These are phyloP conservation scores for Phlyctochytrium planicorne DNA, from an alignment of 192 early-diverging fungal species.

Conservation along the genomic window DNA sequence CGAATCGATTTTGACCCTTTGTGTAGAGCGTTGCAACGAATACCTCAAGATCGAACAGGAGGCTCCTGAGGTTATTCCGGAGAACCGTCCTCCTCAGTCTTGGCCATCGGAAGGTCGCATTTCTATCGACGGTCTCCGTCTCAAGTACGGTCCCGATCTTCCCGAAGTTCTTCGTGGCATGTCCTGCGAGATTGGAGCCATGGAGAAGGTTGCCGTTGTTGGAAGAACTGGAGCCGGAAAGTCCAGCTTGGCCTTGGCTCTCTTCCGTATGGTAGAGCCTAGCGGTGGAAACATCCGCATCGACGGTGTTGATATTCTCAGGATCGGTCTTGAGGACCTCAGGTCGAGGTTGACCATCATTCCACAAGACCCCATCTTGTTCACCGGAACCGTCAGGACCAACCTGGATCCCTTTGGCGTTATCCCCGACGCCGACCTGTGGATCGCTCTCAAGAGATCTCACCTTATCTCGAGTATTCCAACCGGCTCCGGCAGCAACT, in stretches of 20 bases:
- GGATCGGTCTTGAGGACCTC: slow-evolving; percentile 65
- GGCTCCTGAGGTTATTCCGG: slow-evolving; percentile 55
- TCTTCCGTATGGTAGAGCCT: slow-evolving; percentile 59
- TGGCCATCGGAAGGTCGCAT: slow-evolving; percentile 37
- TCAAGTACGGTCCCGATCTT: slow-evolving; percentile 36
- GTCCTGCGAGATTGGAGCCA: slow-evolving; percentile 16
- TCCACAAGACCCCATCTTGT: slow-evolving; percentile 70
- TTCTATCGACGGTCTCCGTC: slow-evolving; percentile 20
- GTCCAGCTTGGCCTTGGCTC: slow-evolving; percentile 66
- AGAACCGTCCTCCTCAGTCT: slow-evolving; percentile 36
- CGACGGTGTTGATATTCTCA: slow-evolving; percentile 65
- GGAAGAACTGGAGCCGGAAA: slow-evolving; percentile 72
- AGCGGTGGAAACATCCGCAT: slow-evolving; percentile 55
- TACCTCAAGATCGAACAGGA: slow-evolving; percentile 78
- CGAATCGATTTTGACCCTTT: background rate
- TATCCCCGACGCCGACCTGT: slow-evolving; percentile 50
- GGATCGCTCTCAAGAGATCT: slow-evolving; percentile 25
- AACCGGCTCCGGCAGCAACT: background rate
- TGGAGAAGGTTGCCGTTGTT: slow-evolving; percentile 30
- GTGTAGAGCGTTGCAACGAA: slow-evolving; percentile 75
- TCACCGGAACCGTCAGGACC: slow-evolving; percentile 35
- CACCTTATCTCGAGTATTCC: slow-evolving; percentile 37
- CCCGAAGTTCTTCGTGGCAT: slow-evolving; percentile 37
- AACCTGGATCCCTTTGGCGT: slow-evolving; percentile 68
- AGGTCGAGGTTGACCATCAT: slow-evolving; percentile 68